These are phyloP conservation scores for Aspergillus homomorphus DNA, from an alignment of 495 filamentous ascomycete species.

Conservation along the genomic window DNA sequence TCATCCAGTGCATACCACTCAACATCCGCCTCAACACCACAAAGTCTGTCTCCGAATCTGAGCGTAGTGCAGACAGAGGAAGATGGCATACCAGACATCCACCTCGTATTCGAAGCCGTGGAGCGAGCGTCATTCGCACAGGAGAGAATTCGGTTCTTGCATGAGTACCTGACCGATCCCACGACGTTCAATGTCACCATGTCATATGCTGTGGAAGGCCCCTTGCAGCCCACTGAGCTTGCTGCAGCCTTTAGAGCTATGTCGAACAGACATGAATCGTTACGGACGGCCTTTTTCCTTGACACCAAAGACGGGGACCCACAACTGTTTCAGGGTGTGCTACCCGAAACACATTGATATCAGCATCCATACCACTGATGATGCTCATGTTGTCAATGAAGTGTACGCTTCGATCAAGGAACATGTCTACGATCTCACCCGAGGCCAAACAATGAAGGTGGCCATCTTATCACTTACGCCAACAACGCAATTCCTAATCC, in stretches of 20 bases:
- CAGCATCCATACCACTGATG: neutral
- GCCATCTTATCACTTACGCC: neutral
- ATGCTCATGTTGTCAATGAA: neutral
- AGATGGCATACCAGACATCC: neutral
- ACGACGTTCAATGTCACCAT: neutral
- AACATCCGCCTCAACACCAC: neutral
- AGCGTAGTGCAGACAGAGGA: neutral
- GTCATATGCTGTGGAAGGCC: neutral
- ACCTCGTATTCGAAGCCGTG: neutral
- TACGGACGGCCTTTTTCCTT: conserved; percentile 2
- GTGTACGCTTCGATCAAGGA: neutral
- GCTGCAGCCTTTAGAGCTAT: neutral
- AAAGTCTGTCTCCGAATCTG: neutral
- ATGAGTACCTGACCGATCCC: neutral
- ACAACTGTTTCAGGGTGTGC: neutral
- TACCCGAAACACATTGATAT: neutral
- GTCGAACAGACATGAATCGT: neutral
- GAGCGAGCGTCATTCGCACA: neutral
- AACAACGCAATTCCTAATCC: neutral
- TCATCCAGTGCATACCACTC: neutral
- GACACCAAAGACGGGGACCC: neutral
- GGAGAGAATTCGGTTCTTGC: neutral
- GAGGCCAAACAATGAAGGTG: neutral
- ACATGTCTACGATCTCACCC: neutral
- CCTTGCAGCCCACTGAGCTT: neutral